phyloP scores from a whole-genome alignment of 2,329 filamentous ascomycete species.

The Fusarium anthophilum region DNA sequence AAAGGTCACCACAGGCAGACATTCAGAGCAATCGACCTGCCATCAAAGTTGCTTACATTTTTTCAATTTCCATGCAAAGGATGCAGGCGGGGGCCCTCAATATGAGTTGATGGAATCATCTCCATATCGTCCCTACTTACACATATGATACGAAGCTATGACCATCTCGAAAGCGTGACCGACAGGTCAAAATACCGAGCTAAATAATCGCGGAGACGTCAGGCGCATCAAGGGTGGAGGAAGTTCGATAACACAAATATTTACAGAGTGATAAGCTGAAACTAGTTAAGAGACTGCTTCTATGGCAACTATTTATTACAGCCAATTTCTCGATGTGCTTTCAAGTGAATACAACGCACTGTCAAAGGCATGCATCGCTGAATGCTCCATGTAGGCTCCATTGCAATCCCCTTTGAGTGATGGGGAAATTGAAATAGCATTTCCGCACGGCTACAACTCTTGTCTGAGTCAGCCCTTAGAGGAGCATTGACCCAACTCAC shows the following conservation, averaged over 20 bases:
- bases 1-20: background rate
- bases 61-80: background rate
- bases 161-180: background rate
- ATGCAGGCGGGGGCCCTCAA: background rate
- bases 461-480: background rate
- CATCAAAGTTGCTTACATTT: background rate
- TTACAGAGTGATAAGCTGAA: background rate
- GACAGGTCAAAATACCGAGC: background rate
- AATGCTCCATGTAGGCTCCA: constrained; percentile 10
- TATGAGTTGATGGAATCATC: background rate
- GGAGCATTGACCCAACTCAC: background rate
- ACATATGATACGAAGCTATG: background rate
- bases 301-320: background rate
- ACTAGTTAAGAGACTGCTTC: background rate
- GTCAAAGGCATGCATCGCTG: constrained; percentile 11
- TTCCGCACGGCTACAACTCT: background rate
- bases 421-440: background rate
- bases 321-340: background rate
- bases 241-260: background rate
- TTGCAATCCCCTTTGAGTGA: background rate
- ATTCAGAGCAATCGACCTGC: background rate
- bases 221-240: background rate
- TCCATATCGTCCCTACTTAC: background rate
- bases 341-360: background rate
- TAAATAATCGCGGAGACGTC: background rate